Evolutionary conservation across 768 basidiomycete genomes (phyloP).

Genomic region (Trametes sanguinea): DNA sequence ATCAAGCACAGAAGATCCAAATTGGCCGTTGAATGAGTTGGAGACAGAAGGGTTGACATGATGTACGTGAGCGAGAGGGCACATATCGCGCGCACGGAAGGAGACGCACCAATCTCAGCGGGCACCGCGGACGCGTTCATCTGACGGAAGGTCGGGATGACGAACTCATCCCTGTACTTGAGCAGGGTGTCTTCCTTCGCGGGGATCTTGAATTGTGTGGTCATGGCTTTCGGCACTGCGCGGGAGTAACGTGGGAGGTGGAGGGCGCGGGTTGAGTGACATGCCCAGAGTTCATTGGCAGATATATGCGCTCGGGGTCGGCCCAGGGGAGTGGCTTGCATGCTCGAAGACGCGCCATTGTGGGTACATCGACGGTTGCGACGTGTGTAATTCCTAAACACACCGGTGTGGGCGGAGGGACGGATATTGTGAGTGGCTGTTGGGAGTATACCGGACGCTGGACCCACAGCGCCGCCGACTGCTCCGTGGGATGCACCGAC

Average conservation of each 20-base stretch:
- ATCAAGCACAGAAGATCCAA: background rate
- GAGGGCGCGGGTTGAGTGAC: background rate
- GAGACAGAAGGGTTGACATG: background rate
- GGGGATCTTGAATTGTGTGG: conserved; percentile 21
- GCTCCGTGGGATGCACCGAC: background rate
- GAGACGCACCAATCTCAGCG: conserved; percentile 25
- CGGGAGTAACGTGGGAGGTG: background rate
- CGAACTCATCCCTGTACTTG: conserved; percentile 48
- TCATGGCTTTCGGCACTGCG: conserved; percentile 1
- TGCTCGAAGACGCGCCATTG: background rate
- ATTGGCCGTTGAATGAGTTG: background rate
- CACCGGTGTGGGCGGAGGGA: background rate
- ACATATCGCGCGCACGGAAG: background rate
- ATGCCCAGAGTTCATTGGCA: background rate
- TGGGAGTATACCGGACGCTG: background rate
- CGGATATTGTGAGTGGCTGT: background rate
- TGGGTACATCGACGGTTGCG: background rate
- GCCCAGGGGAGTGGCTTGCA: background rate
- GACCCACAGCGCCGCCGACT: background rate
- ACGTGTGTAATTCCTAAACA: background rate
- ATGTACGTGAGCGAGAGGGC: background rate
- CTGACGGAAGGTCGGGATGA: conserved; percentile 40
- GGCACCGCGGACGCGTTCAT: conserved; percentile 31
- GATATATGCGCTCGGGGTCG: background rate
- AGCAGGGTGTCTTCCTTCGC: conserved; percentile 21